Percentiles rank a stretch among this genome's conserved stretches.
These are phyloP conservation scores for Tuber umbilicatum DNA, from an alignment of 495 filamentous ascomycete species.

Conservation along the genomic window DNA sequence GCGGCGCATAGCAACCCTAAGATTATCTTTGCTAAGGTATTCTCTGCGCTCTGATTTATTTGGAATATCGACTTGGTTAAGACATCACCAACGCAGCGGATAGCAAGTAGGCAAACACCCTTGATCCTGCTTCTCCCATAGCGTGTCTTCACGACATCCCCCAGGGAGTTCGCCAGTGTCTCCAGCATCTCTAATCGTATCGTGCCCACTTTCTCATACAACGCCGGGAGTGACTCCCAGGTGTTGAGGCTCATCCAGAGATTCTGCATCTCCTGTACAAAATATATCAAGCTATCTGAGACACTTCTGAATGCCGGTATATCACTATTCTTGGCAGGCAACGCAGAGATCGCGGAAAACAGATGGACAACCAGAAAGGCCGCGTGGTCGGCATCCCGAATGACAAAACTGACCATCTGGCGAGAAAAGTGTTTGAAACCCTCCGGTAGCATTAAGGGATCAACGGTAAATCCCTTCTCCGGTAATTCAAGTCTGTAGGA, in stretches of 20 bases:
- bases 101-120: conserved; percentile 31
- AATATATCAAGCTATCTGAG: conserved; percentile 27
- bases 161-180: conserved; percentile 26
- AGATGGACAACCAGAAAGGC: conserved; percentile 35
- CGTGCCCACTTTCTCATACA: conserved; percentile 19
- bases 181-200: conserved; percentile 30
- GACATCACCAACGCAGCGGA: conserved; percentile 28
- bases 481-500: conserved; percentile 38
- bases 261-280: conserved; percentile 32
- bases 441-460: conserved; percentile 23
- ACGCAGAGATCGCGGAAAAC: conserved; percentile 30
- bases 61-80: conserved; percentile 17
- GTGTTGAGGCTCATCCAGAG: conserved; percentile 31
- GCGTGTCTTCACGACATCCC: conserved; percentile 18
- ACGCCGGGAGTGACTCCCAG: conserved; percentile 36
- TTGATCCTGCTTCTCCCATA: conserved; percentile 31
- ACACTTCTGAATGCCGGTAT: conserved; percentile 25
- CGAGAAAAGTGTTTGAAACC: conserved; percentile 11
- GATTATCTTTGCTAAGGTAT: conserved; percentile 28
- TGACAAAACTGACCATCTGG: conserved; percentile 30
- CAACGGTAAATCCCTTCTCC: conserved; percentile 30
- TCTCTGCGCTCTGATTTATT: conserved; percentile 18
- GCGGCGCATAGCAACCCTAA: conserved; percentile 26
- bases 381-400: conserved; percentile 31
- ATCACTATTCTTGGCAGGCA: conserved; percentile 12